Base-by-base conservation (phyloP, 1,284 basidiomycete genomes). In the Cryptococcus floricola region DNA sequence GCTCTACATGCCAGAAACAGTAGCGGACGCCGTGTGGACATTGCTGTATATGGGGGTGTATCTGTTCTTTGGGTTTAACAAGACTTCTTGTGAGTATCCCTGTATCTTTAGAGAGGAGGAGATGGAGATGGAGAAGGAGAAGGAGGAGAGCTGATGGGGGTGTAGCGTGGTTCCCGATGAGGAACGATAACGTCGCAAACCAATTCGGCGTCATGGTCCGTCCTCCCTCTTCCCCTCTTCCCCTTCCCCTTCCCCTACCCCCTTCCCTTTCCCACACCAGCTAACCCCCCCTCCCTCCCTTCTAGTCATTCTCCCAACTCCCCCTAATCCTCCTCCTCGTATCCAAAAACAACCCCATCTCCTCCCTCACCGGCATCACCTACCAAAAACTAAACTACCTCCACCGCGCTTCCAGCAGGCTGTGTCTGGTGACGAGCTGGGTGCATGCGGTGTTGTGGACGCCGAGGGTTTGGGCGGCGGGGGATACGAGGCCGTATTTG, bases 341-440 rank as follows among this genome's bases (percentile, higher is more conserved):
- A 8, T 63, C 66, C 25, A 79, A 78, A 62, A 80, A 79, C 66
- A 77, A 73, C 56, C 58, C 71, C 19, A 62, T 78, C 37, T 71
- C 70, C 2, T 59, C 53, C 38, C 54, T 78, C 18, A 73, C 77
- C 1, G 78, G 78, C 0, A 76, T 78, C 48, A 69, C 72, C 3
- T 77, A 78, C 54, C 76, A 77, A 52, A 76, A 77, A 66, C 70
- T 79, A 60, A 80, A 79, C 59, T 78, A 69, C 54, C 64, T 80
- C 2, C 78, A 79, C 51, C 75, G 78, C 2, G 71, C 75, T 18
- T 66, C 72, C 1, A 71, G 71, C 0, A 62, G 78, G 23, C 64
- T 71, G 4, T 64, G 62, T 39, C 59, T 78, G 7, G 27, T 77
- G 23, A 64, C 70, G 43, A 64, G 68, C 5, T 71, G 72, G 65